These are phyloP conservation scores for Malus asiatica DNA, from an alignment of 306 rosid genomes.

Conservation along the genomic window DNA sequence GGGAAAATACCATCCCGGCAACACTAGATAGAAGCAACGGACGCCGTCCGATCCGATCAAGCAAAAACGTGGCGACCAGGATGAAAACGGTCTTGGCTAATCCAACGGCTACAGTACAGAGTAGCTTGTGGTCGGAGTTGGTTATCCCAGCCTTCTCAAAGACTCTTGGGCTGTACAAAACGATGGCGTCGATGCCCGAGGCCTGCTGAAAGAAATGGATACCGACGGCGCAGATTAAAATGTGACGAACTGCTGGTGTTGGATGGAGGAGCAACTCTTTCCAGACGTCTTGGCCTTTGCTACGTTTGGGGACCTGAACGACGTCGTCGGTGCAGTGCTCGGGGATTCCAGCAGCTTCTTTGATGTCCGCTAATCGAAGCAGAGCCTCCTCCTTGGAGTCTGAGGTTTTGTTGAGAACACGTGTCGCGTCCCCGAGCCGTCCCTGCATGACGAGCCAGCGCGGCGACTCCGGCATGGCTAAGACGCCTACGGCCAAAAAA, in stretches of 20 bases:
- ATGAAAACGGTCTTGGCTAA: not conserved
- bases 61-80: slow-evolving; percentile 8
- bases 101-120: slow-evolving; percentile 32
- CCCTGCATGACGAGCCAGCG: slow-evolving; percentile 68
- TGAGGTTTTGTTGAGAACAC: slow-evolving; percentile 48
- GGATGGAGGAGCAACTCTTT: slow-evolving; percentile 24
- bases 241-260: slow-evolving; percentile 43
- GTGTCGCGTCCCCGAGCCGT: slow-evolving; percentile 46
- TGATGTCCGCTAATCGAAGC: slow-evolving; percentile 43
- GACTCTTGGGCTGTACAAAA: slow-evolving; percentile 39
- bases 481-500: slow-evolving; percentile 24
- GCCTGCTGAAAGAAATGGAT: slow-evolving; percentile 50
- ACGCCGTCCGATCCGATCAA: not conserved
- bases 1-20: not conserved
- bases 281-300: not conserved
- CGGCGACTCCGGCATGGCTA: slow-evolving; percentile 71
- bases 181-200: slow-evolving; percentile 37
- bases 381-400: slow-evolving; percentile 47
- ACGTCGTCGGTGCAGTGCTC: not conserved
- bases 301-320: not conserved
- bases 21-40: not conserved
- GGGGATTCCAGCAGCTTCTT: slow-evolving; percentile 35
- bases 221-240: slow-evolving; percentile 27
- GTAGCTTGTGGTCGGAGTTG: not conserved
- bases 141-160: slow-evolving; percentile 39